Percentiles rank a stretch among this genome's conserved stretches.
These are phyloP conservation scores for Mucor mucedo DNA, from an alignment of 371 early-diverging fungal genomes.

Conservation along the genomic window DNA sequence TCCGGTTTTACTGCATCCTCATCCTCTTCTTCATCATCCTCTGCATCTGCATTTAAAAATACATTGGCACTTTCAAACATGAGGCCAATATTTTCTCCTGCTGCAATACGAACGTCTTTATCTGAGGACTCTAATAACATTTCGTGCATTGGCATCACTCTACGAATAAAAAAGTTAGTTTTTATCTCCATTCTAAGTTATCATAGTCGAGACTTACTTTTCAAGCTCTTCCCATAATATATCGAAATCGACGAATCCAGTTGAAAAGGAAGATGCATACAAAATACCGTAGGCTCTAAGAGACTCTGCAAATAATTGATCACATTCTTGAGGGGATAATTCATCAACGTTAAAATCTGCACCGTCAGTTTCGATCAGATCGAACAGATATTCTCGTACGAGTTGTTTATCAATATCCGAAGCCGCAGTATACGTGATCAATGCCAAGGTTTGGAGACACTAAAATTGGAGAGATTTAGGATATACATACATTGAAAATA, in stretches of 20 bases:
- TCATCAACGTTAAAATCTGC: conserved; percentile 39
- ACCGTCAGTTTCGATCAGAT: conserved; percentile 51
- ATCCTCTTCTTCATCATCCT: conserved; percentile 43
- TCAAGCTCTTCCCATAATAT: conserved; percentile 56
- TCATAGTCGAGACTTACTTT: conserved; percentile 32
- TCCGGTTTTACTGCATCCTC: conserved; percentile 42
- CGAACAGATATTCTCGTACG: conserved; percentile 41
- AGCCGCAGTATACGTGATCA: conserved; percentile 68
- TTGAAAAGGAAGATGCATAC: conserved; percentile 55
- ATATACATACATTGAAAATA: conserved; percentile 1
- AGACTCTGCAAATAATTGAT: conserved; percentile 45
- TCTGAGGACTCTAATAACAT: conserved; percentile 63
- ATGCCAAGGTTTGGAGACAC: conserved; percentile 56
- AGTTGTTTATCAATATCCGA: conserved; percentile 61
- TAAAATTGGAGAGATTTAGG: conserved; percentile 15
- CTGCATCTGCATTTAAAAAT: conserved; percentile 23
- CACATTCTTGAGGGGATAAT: conserved; percentile 33
- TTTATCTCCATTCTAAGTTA: neutral
- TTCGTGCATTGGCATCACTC: conserved; percentile 53
- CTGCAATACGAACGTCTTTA: conserved; percentile 74
- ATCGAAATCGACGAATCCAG: conserved; percentile 43
- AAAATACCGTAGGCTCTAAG: conserved; percentile 57
- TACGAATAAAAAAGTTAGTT: conserved; percentile 9
- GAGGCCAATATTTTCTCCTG: conserved; percentile 79
- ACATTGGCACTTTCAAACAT: conserved; percentile 61